Evolutionary conservation across 1,284 basidiomycete genomes (phyloP).

Genomic region (Rhodotorula sp.): DNA sequence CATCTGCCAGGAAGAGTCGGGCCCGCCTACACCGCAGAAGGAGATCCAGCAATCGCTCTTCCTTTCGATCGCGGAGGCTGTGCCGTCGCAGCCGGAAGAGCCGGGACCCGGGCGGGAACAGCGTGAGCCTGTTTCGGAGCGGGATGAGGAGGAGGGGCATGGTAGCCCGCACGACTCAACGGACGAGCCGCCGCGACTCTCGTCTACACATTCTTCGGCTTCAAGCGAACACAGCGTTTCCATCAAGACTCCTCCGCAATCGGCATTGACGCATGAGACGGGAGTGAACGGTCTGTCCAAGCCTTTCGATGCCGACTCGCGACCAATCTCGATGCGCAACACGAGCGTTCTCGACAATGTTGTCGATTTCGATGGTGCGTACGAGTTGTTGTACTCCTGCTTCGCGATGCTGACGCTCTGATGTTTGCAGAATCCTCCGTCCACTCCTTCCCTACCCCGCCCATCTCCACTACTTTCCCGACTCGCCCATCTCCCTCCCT

Average conservation of each 20-base stretch:
- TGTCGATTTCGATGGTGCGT: conserved; percentile 5
- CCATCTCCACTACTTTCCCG: neutral
- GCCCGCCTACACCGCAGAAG: conserved; percentile 16
- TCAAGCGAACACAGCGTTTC: conserved; percentile 6
- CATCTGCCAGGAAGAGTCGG: neutral
- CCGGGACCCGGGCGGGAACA: neutral
- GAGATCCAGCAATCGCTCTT: neutral
- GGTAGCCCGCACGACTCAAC: neutral
- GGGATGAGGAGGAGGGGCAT: neutral
- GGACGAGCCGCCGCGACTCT: neutral
- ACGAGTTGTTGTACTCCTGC: neutral
- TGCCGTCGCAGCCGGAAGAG: neutral
- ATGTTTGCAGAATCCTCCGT: conserved; percentile 9
- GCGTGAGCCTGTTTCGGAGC: neutral
- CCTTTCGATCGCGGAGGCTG: neutral
- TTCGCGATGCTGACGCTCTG: neutral
- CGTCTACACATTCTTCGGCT: neutral
- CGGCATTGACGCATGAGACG: neutral
- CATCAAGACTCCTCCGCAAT: neutral
- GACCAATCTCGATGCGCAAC: neutral
- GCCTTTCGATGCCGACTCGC: neutral
- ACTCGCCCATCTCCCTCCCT: conserved; percentile 9
- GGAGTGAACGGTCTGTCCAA: neutral
- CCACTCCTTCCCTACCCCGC: conserved; percentile 25
- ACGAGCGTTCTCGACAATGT: neutral